These are phyloP conservation scores for Amyloporia xantha DNA, from an alignment of 768 basidiomycete species.

Conservation along the genomic window DNA sequence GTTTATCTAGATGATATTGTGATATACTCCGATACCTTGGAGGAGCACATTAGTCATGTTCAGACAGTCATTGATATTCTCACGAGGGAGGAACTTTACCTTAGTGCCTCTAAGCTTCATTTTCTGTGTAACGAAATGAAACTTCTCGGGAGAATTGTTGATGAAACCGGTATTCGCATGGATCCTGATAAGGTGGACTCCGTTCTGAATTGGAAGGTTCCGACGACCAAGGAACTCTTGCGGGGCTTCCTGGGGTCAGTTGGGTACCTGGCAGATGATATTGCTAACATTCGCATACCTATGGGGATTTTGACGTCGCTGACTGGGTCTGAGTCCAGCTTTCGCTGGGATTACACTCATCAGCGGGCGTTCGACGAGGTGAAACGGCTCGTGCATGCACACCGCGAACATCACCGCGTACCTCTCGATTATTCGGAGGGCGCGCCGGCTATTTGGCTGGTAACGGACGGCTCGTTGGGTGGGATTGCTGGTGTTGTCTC, in stretches of 20 bases:
- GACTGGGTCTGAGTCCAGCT: slow-evolving; percentile 10
- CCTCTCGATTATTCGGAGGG: slow-evolving; percentile 19
- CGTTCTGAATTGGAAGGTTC: slow-evolving; percentile 25
- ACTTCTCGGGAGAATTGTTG: slow-evolving; percentile 29
- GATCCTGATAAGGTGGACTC: slow-evolving; percentile 38
- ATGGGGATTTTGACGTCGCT: slow-evolving; percentile 28
- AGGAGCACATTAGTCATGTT: slow-evolving; percentile 22
- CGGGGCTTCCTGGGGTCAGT: slow-evolving; percentile 29
- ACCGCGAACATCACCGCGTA: slow-evolving; percentile 14
- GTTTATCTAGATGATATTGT: slow-evolving; percentile 29
- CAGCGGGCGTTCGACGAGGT: slow-evolving; percentile 28
- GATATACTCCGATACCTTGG: slow-evolving; percentile 23
- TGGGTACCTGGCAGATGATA: slow-evolving; percentile 29
- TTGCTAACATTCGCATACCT: slow-evolving; percentile 27
- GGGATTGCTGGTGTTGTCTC: slow-evolving; percentile 16
- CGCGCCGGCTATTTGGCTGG: slow-evolving; percentile 18
- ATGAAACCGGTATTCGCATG: slow-evolving; percentile 34
- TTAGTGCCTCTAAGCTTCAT: slow-evolving; percentile 18
- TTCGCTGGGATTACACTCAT: slow-evolving; percentile 24
- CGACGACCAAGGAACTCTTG: slow-evolving; percentile 26
- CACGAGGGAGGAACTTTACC: slow-evolving; percentile 13
- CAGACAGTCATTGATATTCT: slow-evolving; percentile 10
- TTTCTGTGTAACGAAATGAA: slow-evolving; percentile 16
- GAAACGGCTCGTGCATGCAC: slow-evolving; percentile 8
- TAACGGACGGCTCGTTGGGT: slow-evolving; percentile 18